These are phyloP conservation scores for Rhizopus arrhizus DNA, from an alignment of 371 early-diverging fungal species.

Conservation along the genomic window DNA sequence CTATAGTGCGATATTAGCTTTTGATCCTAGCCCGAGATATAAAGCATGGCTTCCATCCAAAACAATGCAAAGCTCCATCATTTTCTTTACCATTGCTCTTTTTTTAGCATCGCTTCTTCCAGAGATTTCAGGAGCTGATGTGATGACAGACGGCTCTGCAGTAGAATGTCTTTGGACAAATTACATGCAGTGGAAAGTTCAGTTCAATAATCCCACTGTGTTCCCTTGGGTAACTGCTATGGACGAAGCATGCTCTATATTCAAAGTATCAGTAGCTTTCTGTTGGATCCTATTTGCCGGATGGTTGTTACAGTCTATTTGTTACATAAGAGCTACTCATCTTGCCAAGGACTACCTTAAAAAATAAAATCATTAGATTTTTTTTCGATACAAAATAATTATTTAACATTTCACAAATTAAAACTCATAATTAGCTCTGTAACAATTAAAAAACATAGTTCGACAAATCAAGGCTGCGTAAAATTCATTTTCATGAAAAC, in stretches of 20 bases:
- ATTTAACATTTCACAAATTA: too few species aligned
- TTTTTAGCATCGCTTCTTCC: slow-evolving; percentile 40
- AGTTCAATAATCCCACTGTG: slow-evolving; percentile 31
- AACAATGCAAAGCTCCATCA: slow-evolving; percentile 30
- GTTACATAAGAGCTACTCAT: slow-evolving; percentile 30
- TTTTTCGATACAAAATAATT: too few species aligned
- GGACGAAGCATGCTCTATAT: slow-evolving; percentile 39
- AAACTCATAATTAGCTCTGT: background rate
- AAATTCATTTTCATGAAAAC: too few species aligned
- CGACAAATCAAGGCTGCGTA: too few species aligned
- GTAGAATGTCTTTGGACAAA: slow-evolving; percentile 40
- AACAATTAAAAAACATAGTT: too few species aligned
- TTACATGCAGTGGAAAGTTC: slow-evolving; percentile 44
- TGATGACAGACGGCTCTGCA: slow-evolving; percentile 36
- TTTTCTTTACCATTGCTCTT: slow-evolving; percentile 25
- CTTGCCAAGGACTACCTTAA: slow-evolving; percentile 5
- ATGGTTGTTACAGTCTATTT: slow-evolving; percentile 22
- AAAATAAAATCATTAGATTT: background rate
- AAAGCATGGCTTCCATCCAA: slow-evolving; percentile 46
- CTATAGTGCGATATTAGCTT: slow-evolving; percentile 38
- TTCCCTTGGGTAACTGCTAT: slow-evolving; percentile 47
- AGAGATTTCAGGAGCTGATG: slow-evolving; percentile 39
- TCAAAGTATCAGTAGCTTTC: slow-evolving; percentile 36
- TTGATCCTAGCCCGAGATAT: slow-evolving; percentile 40
- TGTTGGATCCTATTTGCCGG: slow-evolving; percentile 38